Evolutionary conservation across 2,329 filamentous ascomycete genomes (phyloP).

Genomic region (Colletotrichum sp.): DNA sequence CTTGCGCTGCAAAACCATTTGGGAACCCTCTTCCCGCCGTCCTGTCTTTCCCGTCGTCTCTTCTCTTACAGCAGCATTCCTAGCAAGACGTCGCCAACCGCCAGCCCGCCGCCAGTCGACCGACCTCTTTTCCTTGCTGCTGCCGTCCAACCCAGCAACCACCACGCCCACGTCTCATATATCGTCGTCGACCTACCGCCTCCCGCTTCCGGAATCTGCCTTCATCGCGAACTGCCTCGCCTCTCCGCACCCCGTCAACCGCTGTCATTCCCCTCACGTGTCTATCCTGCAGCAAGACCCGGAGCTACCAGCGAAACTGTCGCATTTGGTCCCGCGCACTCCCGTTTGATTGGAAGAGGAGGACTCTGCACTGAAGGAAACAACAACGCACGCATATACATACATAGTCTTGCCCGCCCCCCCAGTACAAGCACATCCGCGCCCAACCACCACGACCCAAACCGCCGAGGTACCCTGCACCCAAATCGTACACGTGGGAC

Average conservation of each 20-base stretch:
- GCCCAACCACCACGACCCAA: constrained; percentile 18
- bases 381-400: constrained; percentile 22
- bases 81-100: not conserved
- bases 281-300: constrained; percentile 11
- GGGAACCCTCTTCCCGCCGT: constrained; percentile 5
- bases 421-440: constrained; percentile 3
- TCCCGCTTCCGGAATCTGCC: not conserved
- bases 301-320: not conserved
- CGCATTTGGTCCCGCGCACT: constrained; percentile 3
- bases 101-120: not conserved
- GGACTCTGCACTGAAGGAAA: constrained; percentile 8
- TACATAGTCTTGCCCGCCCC: constrained; percentile 9
- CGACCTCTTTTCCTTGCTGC: not conserved
- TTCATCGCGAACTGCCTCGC: not conserved
- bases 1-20: not conserved
- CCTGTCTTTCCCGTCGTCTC: not conserved
- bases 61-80: not conserved
- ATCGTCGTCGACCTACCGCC: constrained; percentile 7
- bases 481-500: constrained; percentile 18
- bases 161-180: constrained; percentile 7
- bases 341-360: constrained; percentile 17
- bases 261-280: constrained; percentile 12
- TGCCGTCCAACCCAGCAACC: constrained; percentile 4
- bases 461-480: constrained; percentile 10
- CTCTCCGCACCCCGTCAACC: not conserved